Evolutionary conservation across 306 rosid genomes (phyloP).

Genomic region (Prunus kanzakura): DNA sequence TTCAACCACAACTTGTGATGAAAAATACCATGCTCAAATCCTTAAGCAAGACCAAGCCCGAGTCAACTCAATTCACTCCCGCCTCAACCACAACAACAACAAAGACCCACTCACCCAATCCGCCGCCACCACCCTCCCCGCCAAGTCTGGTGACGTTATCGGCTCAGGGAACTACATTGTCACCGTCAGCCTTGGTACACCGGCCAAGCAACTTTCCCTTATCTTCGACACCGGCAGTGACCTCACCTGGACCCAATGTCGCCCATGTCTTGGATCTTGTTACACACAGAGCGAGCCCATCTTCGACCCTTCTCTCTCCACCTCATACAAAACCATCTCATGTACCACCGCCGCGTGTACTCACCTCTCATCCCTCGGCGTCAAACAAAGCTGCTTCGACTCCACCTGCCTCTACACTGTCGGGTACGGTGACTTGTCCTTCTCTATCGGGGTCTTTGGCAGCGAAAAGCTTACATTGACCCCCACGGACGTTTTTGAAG

Average conservation of each 20-base stretch:
- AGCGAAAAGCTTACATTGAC: slow-evolving; percentile 43
- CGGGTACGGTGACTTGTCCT: slow-evolving; percentile 49
- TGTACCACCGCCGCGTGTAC: neutral
- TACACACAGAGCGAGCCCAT: neutral
- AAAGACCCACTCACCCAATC: neutral
- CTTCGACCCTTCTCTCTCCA: neutral
- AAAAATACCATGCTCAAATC: neutral
- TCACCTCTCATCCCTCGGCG: neutral
- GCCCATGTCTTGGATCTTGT: neutral
- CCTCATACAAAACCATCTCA: neutral
- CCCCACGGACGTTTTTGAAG: slow-evolving; percentile 7
- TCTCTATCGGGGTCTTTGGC: slow-evolving; percentile 46
- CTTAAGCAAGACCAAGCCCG: neutral
- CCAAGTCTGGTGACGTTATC: neutral
- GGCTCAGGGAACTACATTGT: neutral
- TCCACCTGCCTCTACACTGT: slow-evolving; percentile 40
- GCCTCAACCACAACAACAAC: neutral
- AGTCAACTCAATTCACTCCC: neutral
- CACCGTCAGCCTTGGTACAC: neutral
- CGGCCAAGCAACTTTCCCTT: neutral
- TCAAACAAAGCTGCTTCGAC: slow-evolving; percentile 21
- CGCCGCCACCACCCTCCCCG: neutral
- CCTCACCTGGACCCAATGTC: neutral
- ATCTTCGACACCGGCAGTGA: neutral
- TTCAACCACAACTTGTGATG: neutral